Base-by-base conservation (phyloP, 1,139 yeast species). In the Groenewaldozyma auringiensis region DNA sequence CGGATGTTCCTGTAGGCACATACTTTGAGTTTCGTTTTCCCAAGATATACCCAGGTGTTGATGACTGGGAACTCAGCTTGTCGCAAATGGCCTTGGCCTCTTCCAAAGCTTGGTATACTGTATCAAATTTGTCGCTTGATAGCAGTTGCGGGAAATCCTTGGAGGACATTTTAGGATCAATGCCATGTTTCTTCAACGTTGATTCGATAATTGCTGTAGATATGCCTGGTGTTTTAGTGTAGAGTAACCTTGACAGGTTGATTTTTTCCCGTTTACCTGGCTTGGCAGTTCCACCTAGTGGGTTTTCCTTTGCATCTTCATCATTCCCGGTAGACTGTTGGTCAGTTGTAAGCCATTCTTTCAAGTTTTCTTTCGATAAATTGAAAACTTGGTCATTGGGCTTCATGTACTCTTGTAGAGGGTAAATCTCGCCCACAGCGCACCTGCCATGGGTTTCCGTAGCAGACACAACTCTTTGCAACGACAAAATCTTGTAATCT, bases 391-490 rank as follows among this genome's bases (percentile, higher is more conserved):
- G 14, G 32, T 18, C 52, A 43, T 8, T 45, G 1, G 41, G 43
- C 25, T 37, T 49, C 37, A 46, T 49, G 47, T 41, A 52, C 3
- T 48, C 46, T 43, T 51, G 66, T 53, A 83, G 75, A 21, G 70
- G 72, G 57, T 87, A 87, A 0, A 60, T 66, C 54, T 82, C 87
- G 37, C 89, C 89, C 21, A 85, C 89, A 1, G 87, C 84, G 57
- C 56, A 56, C 37, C 59, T 36, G 3, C 50, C 17, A 40, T 57
- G 60, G 17, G 47, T 52, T 2, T 58, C 61, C 20, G 53, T 57
- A 16, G 84, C 94, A 39, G 77, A 76, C 2, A 87, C 96, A 33
- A 82, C 70, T 64, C 96, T 76, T 62, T 83, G 89, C 32, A 89
- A 67, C 0, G 94, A 72, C 57, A 88, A 57, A 42, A 88, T 88